phyloP scores from a whole-genome alignment of 371 early-diverging fungal species.

The Mortierella polycephala region DNA sequence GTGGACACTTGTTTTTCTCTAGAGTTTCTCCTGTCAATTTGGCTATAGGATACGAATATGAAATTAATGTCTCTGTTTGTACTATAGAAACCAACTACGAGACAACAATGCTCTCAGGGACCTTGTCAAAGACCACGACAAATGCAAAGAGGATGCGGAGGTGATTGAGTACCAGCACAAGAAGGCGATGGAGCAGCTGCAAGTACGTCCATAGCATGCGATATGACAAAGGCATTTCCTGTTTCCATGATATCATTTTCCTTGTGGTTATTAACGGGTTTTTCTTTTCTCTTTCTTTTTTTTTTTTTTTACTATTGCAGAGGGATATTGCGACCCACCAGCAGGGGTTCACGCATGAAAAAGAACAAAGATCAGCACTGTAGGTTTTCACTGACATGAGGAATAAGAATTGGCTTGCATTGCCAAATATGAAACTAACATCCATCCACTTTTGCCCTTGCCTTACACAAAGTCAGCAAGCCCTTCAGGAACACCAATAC shows the following conservation, averaged over 20 bases:
- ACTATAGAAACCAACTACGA: slow-evolving; percentile 32
- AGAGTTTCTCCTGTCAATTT: too few species aligned
- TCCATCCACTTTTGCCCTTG: neutral
- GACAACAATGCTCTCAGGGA: slow-evolving; percentile 39
- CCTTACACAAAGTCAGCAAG: slow-evolving; percentile 20
- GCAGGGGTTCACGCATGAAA: slow-evolving; percentile 23
- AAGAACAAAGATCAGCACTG: slow-evolving; percentile 24
- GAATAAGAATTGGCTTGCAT: neutral
- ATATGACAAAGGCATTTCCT: neutral
- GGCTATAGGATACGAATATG: neutral
- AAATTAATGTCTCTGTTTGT: neutral
- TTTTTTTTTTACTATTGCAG: slow-evolving; percentile 8
- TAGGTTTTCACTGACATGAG: slow-evolving; percentile 6
- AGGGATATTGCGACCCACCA: slow-evolving; percentile 17
- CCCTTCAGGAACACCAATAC: slow-evolving; percentile 34
- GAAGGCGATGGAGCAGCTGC: slow-evolving; percentile 15
- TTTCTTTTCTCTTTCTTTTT: neutral
- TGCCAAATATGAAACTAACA: neutral
- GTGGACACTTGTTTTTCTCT: neutral
- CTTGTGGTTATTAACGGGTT: neutral
- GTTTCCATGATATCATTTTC: neutral
- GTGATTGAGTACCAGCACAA: slow-evolving; percentile 25
- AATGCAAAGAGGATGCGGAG: slow-evolving; percentile 36
- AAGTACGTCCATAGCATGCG: slow-evolving; percentile 6
- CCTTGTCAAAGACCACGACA: slow-evolving; percentile 30